Evolutionary conservation across 2,329 filamentous ascomycete species (phyloP).

Genomic region (Penicillium sclerotiorum): DNA sequence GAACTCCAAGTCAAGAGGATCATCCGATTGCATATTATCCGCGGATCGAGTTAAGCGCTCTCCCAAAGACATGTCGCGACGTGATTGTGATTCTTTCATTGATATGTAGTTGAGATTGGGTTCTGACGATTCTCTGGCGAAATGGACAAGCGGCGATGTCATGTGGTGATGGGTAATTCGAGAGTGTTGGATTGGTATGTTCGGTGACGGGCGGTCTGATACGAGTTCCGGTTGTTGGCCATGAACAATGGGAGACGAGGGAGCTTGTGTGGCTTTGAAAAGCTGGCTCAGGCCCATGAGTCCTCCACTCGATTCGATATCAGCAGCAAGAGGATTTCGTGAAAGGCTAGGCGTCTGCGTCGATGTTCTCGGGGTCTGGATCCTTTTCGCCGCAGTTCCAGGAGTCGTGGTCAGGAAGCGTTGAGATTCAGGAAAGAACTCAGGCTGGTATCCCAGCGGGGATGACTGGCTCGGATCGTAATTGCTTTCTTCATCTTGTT

Average conservation of each 20-base stretch:
- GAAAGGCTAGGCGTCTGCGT: conserved; percentile 44
- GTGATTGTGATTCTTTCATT: conserved; percentile 50
- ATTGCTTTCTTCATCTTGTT: conserved; percentile 48
- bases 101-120: conserved; percentile 48
- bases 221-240: conserved; percentile 38
- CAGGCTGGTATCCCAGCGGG: conserved; percentile 39
- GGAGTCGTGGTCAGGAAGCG: conserved; percentile 48
- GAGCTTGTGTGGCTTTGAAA: conserved; percentile 52
- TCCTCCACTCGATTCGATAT: conserved; percentile 39
- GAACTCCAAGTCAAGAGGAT: conserved; percentile 47
- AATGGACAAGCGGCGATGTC: conserved; percentile 43
- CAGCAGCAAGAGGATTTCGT: conserved; percentile 46
- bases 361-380: conserved; percentile 28
- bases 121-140: conserved; percentile 43
- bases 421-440: conserved; percentile 51
- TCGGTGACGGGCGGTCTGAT: conserved; percentile 54
- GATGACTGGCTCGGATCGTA: conserved; percentile 40
- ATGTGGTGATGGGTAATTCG: conserved; percentile 35
- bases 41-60: conserved; percentile 39
- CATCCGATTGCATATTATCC: conserved; percentile 35
- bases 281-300: conserved; percentile 52
- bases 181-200: conserved; percentile 46
- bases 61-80: conserved; percentile 37
- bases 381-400: conserved; percentile 40
- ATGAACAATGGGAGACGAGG: conserved; percentile 48